phyloP scores from a whole-genome alignment of 352 stramenopile genomes.

The Phytophthora sojae region DNA sequence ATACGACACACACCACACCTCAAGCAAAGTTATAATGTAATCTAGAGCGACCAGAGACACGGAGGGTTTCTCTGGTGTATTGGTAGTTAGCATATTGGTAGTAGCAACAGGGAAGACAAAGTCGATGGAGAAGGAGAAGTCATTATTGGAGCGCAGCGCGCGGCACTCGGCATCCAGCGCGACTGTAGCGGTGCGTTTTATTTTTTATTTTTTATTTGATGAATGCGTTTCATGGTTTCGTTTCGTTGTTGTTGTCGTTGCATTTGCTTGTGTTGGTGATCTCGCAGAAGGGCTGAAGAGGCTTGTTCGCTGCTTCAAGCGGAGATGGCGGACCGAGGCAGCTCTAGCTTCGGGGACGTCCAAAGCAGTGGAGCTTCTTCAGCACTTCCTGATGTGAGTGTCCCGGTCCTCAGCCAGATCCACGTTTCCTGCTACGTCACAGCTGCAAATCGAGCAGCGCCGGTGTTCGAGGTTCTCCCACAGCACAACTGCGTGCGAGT shows the following conservation, averaged over 20 bases:
- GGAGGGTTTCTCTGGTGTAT: conserved; percentile 40
- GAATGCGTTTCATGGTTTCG: conserved; percentile 32
- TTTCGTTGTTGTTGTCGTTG: conserved; percentile 10
- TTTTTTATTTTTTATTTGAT: conserved; percentile 51
- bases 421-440: conserved; percentile 80
- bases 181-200: conserved; percentile 34
- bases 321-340: conserved; percentile 11
- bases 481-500: conserved; percentile 56
- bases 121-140: conserved; percentile 26
- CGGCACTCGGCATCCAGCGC: conserved; percentile 17
- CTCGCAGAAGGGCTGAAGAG: conserved; percentile 1
- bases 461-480: conserved; percentile 65
- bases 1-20: conserved; percentile 36
- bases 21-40: conserved; percentile 51
- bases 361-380: background rate
- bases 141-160: conserved; percentile 36
- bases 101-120: conserved; percentile 35
- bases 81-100: conserved; percentile 43
- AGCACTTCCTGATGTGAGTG: background rate
- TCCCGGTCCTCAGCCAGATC: conserved; percentile 43
- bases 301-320: background rate
- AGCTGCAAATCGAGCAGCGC: conserved; percentile 68
- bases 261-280: background rate
- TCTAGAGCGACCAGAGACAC: conserved; percentile 46
- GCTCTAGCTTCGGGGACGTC: background rate